Evolutionary conservation across 2,329 filamentous ascomycete species (phyloP).

Genomic region (Pseudogymnoascus sp.): DNA sequence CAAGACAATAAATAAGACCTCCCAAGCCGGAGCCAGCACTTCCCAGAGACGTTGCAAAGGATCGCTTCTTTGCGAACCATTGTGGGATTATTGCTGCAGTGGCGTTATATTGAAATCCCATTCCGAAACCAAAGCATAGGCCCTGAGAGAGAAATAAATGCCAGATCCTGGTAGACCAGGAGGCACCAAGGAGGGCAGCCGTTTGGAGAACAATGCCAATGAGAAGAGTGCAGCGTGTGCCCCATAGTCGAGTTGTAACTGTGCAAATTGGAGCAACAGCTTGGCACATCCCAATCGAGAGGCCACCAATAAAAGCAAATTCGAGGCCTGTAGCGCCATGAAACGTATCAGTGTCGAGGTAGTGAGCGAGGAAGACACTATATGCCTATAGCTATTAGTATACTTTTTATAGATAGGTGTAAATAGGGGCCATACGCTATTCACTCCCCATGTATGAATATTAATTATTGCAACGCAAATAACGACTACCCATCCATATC

Average conservation of each 20-base stretch:
- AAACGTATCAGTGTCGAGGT: conserved; percentile 57
- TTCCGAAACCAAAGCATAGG: conserved; percentile 66
- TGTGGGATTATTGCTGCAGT: conserved; percentile 55
- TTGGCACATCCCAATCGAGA: conserved; percentile 59
- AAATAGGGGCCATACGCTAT: conserved; percentile 28
- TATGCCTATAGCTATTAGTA: conserved; percentile 39
- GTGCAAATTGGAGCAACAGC: conserved; percentile 54
- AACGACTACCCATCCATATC: conserved; percentile 45
- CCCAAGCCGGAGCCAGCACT: conserved; percentile 49
- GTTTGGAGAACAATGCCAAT: conserved; percentile 58
- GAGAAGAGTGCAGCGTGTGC: conserved; percentile 57
- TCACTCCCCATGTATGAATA: conserved; percentile 37
- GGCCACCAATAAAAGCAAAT: conserved; percentile 70
- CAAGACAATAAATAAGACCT: conserved; percentile 44
- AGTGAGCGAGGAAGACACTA: conserved; percentile 71
- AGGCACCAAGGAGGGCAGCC: conserved; percentile 59
- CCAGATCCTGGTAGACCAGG: conserved; percentile 62
- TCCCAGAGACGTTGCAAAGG: conserved; percentile 48
- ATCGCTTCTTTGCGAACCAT: conserved; percentile 47
- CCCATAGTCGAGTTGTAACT: conserved; percentile 44
- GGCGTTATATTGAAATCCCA: conserved; percentile 69
- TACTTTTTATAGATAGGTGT: not conserved
- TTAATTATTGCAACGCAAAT: conserved; percentile 32
- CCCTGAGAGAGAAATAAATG: conserved; percentile 71
- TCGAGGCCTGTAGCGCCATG: conserved; percentile 55